Evolutionary conservation across 2,329 filamentous ascomycete species (phyloP).

Genomic region (Rugonectria rugulosa): DNA sequence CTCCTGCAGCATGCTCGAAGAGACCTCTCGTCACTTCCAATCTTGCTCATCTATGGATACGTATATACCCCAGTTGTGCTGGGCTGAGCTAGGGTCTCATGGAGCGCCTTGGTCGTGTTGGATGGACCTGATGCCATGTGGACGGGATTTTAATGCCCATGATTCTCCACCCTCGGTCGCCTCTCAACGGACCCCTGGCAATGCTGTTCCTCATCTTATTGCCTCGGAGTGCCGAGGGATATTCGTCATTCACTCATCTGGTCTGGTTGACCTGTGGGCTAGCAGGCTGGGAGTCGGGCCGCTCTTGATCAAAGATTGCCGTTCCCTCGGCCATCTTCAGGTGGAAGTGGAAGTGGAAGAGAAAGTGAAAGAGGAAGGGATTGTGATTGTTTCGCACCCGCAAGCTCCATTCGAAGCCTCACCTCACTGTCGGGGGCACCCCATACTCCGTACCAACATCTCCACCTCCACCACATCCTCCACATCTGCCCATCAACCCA

Average conservation of each 20-base stretch:
- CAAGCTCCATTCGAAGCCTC: neutral
- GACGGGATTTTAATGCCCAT: slow-evolving; percentile 19
- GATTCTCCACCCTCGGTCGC: slow-evolving; percentile 21
- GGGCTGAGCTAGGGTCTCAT: slow-evolving; percentile 15
- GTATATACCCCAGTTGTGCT: slow-evolving; percentile 17
- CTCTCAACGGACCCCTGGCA: slow-evolving; percentile 12
- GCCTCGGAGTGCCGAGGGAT: slow-evolving; percentile 2
- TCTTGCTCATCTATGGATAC: slow-evolving; percentile 15
- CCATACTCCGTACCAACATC: slow-evolving; percentile 28
- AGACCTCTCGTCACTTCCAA: slow-evolving; percentile 11
- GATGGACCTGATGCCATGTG: slow-evolving; percentile 16
- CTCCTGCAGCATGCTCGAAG: too few species aligned
- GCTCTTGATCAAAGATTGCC: neutral
- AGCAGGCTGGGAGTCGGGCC: neutral
- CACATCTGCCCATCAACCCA: slow-evolving; percentile 42
- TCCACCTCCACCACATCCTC: slow-evolving; percentile 39
- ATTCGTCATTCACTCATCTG: neutral
- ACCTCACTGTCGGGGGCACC: neutral
- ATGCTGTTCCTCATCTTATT: neutral
- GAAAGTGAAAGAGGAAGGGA: neutral
- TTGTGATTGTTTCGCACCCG: neutral
- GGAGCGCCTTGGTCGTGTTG: slow-evolving; percentile 5
- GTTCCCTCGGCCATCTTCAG: neutral
- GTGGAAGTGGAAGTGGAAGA: too few species aligned
- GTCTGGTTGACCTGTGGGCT: neutral